phyloP scores from a whole-genome alignment of 352 stramenopile genomes.

The Elongisporangium senticosum region DNA sequence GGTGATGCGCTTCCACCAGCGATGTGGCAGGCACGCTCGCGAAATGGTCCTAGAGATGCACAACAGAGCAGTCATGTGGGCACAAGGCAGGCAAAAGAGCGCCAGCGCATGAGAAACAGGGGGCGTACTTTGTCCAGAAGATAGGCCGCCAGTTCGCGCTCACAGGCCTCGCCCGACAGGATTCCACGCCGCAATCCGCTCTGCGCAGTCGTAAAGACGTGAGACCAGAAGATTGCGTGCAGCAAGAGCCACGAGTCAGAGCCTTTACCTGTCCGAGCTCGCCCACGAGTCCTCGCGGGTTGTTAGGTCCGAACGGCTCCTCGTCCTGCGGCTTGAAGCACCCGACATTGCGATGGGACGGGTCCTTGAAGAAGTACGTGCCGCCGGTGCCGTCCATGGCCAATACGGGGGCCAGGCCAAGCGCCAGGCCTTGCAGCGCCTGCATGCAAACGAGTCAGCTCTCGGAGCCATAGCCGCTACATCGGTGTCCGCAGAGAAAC shows the following conservation, averaged over 20 bases:
- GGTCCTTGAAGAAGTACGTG: constrained; percentile 97
- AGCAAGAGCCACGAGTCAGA: background rate
- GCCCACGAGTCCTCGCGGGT: constrained; percentile 91
- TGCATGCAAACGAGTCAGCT: constrained; percentile 9
- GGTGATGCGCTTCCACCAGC: constrained; percentile 66
- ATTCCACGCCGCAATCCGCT: constrained; percentile 89
- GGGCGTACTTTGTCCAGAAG: constrained; percentile 86
- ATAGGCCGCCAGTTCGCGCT: constrained; percentile 97
- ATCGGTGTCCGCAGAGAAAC: background rate
- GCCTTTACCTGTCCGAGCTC: constrained; percentile 53
- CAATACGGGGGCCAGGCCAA: constrained; percentile 89
- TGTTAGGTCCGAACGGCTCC: constrained; percentile 97
- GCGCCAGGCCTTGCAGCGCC: constrained; percentile 84
- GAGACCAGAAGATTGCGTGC: too few species aligned
- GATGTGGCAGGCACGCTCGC: constrained; percentile 74
- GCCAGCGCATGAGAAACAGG: background rate
- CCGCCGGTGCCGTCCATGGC: constrained; percentile 96
- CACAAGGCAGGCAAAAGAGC: background rate
- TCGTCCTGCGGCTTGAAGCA: constrained; percentile 99
- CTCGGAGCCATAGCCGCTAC: background rate
- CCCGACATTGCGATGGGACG: constrained; percentile 89
- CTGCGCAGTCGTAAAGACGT: constrained; percentile 12
- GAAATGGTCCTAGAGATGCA: constrained; percentile 72
- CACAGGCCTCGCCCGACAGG: constrained; percentile 93
- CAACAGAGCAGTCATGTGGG: constrained; percentile 27